Conservation (phyloP, 805 yeast species). For the Yamadazyma paraphyllophila region DNA sequence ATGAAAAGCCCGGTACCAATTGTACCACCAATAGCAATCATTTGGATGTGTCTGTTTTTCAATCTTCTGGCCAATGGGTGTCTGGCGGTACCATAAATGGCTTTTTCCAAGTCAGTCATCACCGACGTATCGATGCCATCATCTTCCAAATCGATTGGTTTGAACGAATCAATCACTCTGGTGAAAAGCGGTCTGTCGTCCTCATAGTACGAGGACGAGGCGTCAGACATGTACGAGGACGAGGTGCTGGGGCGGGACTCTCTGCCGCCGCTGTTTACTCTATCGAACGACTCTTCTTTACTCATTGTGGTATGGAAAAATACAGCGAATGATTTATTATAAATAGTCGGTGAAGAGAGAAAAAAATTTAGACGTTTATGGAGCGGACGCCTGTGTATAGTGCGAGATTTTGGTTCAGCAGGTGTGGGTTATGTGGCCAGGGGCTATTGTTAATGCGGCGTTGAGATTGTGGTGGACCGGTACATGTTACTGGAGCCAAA, state of each 20-base stretch:
- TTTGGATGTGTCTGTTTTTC: conserved; percentile 50
- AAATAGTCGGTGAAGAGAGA: neutral
- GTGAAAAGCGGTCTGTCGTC: neutral
- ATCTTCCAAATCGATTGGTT: conserved; percentile 36
- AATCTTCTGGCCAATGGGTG: conserved; percentile 47
- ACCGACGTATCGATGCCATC: conserved; percentile 40
- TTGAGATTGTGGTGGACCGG: no score
- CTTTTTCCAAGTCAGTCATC: conserved; percentile 39
- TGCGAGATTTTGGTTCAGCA: no score
- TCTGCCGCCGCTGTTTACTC: neutral
- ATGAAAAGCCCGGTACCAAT: conserved; percentile 64
- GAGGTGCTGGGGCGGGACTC: neutral
- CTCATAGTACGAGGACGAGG: neutral
- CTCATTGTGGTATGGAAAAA: neutral
- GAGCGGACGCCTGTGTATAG: neutral
- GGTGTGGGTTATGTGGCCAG: no score
- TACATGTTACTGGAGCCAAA: no score
- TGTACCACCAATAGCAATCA: conserved; percentile 66
- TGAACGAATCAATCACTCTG: conserved; percentile 34
- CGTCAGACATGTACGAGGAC: neutral
- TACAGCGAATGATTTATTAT: neutral
- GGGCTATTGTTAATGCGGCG: no score
- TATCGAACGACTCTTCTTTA: conserved; percentile 4
- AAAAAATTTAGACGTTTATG: neutral
- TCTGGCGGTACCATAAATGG: conserved; percentile 38